These are phyloP conservation scores for Tardiomyces depauwii DNA, from an alignment of 1,139 yeast species.

Conservation along the genomic window DNA sequence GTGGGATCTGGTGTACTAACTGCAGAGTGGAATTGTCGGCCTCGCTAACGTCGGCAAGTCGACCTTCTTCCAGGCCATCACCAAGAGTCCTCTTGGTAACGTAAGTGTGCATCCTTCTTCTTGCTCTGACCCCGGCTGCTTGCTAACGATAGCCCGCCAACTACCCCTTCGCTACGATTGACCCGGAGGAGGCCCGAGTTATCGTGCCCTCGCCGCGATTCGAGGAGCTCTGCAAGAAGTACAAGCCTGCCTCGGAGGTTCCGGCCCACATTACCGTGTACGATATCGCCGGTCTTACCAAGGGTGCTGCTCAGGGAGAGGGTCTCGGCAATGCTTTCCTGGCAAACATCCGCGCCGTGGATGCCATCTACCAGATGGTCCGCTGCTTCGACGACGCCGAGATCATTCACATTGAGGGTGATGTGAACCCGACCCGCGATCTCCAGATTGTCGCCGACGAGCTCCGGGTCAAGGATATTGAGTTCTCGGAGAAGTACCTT, in stretches of 20 bases:
- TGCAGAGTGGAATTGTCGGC: constrained; percentile 92
- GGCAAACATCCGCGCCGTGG: constrained; percentile 90
- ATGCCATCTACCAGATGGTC: constrained; percentile 91
- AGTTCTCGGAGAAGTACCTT: constrained; percentile 75
- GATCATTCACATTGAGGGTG: constrained; percentile 88
- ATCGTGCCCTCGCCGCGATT: constrained; percentile 84
- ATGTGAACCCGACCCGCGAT: constrained; percentile 85
- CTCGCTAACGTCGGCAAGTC: constrained; percentile 94
- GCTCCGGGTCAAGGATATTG: constrained; percentile 86
- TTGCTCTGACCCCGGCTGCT: not conserved
- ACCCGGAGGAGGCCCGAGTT: constrained; percentile 94
- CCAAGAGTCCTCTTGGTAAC: constrained; percentile 81
- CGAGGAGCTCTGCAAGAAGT: constrained; percentile 54
- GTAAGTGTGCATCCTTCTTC: not conserved
- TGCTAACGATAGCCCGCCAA: constrained; percentile 51
- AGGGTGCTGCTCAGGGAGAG: constrained; percentile 93
- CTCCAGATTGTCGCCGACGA: constrained; percentile 80
- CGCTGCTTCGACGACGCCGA: constrained; percentile 93
- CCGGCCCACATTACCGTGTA: constrained; percentile 86
- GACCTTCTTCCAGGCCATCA: constrained; percentile 57
- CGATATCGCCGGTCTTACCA: constrained; percentile 92
- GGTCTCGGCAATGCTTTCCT: constrained; percentile 95
- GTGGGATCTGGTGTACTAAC: constrained; percentile 25
- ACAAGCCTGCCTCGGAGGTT: constrained; percentile 60
- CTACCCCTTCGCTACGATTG: constrained; percentile 95